Base-by-base conservation (phyloP, 768 basidiomycete genomes). In the Phanerochaete sordida region DNA sequence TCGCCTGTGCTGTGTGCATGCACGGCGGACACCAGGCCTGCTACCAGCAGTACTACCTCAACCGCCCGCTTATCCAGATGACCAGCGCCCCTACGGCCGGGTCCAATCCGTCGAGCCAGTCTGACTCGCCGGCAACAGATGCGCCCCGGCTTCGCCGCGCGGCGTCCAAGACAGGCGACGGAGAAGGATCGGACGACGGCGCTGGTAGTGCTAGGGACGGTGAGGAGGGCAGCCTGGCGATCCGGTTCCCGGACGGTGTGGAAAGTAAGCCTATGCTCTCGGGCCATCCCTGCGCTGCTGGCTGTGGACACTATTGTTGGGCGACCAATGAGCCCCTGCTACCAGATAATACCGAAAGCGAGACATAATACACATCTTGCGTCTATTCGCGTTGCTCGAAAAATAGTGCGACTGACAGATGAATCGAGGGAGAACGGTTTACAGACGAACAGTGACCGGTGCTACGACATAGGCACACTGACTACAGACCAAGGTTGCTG, bases 291-390 rank as follows among this genome's bases (percentile, higher is more conserved):
- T 93, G 91, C 72, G 88, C 89, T 15, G 82, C 89, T 45, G 91
- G 91, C 3, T 93, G 91, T 72, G 91, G 91, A 0, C 91, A 93
- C 73, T 81, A 80, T 64, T 93, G 91, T 65, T 92, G 90, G 90
- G 82, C 81, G 16, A 76, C 78, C 13, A 74, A 71, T 49, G 68
- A 66, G 27, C 46, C 47, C 2, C 2, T 27, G 43, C 19, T 43
- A 37, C 33, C 39, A 21, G 53, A 54, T 12, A 54, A 13, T 24
- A 31, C 30, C 1, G 53, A 24, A 21, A 54, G 53, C 53, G 53
- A 54, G 39, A 43, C 39, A 19, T 43, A 19, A n/a, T 7, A 13
- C 33, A 35, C 33, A 35, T 7, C n/a, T n/a, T n/a, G n/a, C n/a
- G n/a, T n/a, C n/a, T n/a, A n/a, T n/a, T n/a, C 13, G 13, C 33